Percentiles rank a stretch among this genome's conserved stretches.
Conservation (phyloP, 768 basidiomycete genomes). For the Butyriboletus loyo region DNA sequence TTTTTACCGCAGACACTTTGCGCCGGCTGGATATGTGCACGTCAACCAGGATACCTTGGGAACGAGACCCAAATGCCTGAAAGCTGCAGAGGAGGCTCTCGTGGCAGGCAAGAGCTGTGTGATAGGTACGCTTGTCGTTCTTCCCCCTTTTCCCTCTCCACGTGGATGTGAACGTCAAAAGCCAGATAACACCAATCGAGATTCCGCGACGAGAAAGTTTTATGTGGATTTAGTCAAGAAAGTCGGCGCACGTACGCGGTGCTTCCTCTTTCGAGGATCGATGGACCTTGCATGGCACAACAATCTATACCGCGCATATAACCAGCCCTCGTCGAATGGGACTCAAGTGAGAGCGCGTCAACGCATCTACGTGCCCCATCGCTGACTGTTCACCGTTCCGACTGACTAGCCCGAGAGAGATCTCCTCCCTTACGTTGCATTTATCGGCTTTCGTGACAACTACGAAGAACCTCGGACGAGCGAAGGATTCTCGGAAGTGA, state of each 20-base stretch:
- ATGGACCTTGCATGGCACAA: constrained; percentile 91
- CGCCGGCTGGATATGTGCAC: constrained; percentile 65
- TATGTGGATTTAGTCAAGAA: constrained; percentile 70
- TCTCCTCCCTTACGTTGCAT: constrained; percentile 57
- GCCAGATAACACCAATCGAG: constrained; percentile 90
- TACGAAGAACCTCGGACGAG: constrained; percentile 62
- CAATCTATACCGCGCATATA: constrained; percentile 81
- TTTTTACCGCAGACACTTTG: constrained; percentile 72
- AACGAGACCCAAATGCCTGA: constrained; percentile 73
- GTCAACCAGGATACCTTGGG: constrained; percentile 85
- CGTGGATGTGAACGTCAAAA: neutral
- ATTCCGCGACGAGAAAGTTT: constrained; percentile 59
- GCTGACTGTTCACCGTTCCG: neutral
- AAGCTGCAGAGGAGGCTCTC: constrained; percentile 55
- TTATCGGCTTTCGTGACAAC: constrained; percentile 52
- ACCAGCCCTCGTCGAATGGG: constrained; percentile 42
- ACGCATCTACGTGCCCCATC: neutral
- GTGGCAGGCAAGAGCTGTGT: constrained; percentile 63
- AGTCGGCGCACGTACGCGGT: constrained; percentile 53
- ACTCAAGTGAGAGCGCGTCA: constrained; percentile 6
- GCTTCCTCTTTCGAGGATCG: constrained; percentile 72
- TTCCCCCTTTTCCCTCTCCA: neutral
- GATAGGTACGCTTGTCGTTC: constrained; percentile 52
- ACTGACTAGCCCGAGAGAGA: constrained; percentile 43
- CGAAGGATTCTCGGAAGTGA: constrained; percentile 81